phyloP scores from a whole-genome alignment of 148 eudicot species.

The Nepenthes gracilis region DNA sequence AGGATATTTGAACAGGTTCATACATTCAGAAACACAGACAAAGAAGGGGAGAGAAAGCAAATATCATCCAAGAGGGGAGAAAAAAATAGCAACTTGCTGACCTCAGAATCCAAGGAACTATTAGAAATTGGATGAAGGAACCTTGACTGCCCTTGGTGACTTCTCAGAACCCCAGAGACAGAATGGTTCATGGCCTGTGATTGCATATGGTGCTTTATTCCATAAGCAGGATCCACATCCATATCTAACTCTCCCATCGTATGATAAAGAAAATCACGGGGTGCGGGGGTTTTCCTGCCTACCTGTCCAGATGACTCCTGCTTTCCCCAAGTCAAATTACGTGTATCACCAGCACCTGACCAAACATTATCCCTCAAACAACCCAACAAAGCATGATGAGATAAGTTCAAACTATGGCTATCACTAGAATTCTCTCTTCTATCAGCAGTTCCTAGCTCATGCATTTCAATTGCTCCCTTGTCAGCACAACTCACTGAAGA shows the following conservation, averaged over 20 bases:
- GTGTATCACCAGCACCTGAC: conserved; percentile 49
- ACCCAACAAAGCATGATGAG: conserved; percentile 31
- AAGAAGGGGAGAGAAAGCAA: too few relatives aligned
- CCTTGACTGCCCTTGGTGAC: conserved; percentile 3
- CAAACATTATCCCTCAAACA: conserved; percentile 32
- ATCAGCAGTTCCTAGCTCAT: conserved; percentile 30
- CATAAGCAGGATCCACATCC: conserved; percentile 35
- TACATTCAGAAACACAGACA: too few relatives aligned
- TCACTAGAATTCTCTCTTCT: conserved; percentile 38
- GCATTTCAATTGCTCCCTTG: conserved; percentile 31
- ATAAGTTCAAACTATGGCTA: conserved; percentile 36
- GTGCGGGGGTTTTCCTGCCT: conserved; percentile 24
- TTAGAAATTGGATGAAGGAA: neutral
- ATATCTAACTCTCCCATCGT: conserved; percentile 80
- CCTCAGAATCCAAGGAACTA: conserved; percentile 16
- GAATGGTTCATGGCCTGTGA: conserved; percentile 23
- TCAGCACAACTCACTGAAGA: conserved; percentile 26
- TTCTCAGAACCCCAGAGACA: conserved; percentile 16
- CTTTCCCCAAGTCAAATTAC: conserved; percentile 27
- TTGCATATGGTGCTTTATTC: conserved; percentile 25
- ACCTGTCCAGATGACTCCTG: conserved; percentile 36
- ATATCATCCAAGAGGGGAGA: conserved; percentile 2
- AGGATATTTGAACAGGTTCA: too few relatives aligned
- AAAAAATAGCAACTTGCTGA: too few relatives aligned
- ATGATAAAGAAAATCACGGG: conserved; percentile 78